Evolutionary conservation across 371 early-diverging fungal genomes (phyloP), one percentile per base, ranked within the genome.

Genomic region (Homolaphlyctis polyrhiza): DNA sequence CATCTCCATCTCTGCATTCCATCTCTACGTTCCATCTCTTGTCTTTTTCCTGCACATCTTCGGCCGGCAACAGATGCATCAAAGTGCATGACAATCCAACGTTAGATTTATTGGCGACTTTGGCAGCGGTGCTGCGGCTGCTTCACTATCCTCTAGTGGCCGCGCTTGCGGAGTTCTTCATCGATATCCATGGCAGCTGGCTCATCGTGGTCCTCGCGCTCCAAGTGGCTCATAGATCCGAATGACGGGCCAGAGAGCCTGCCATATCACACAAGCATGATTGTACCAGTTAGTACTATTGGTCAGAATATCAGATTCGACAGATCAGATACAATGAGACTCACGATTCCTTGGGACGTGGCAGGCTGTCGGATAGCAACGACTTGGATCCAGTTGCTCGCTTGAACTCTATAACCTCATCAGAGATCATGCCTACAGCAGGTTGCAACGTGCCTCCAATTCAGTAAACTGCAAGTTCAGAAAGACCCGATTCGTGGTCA

Each of bases 121-220:
- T n/a, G n/a, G n/a, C n/a, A n/a, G n/a, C n/a, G n/a, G n/a, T n/a
- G n/a, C n/a, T n/a, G n/a, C n/a, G n/a, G n/a, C n/a, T n/a, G n/a
- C n/a, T n/a, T n/a, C n/a, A n/a, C n/a, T n/a, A n/a, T n/a, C n/a
- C n/a, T n/a, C n/a, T 18, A 55, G 35, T 61, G 62, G 61, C 66
- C 77, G 23, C 72, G 63, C 67, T 70, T 67, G 55, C 71, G 59
- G 48, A 79, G 61, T 57, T 77, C 77, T 34, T 79, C 80, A 57
- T 79, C 80, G 43, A 79, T 63, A 64, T 79, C 80, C 78, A 80
- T 78, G n/a, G 76, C 78, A 23, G 35, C 66, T 35, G 70, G 66
- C 6, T 55, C 55, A 0, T 71, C 73, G 49, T 74, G 73, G 32
- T 63, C 77, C 28, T 73, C 78, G 33, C 43, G 58, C 28, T 65